A percentile compares a stretch with the other conserved stretches of the same genome.
Conservation (phyloP, 2,329 filamentous ascomycete genomes). For the Pseudogymnoascus sp. region DNA sequence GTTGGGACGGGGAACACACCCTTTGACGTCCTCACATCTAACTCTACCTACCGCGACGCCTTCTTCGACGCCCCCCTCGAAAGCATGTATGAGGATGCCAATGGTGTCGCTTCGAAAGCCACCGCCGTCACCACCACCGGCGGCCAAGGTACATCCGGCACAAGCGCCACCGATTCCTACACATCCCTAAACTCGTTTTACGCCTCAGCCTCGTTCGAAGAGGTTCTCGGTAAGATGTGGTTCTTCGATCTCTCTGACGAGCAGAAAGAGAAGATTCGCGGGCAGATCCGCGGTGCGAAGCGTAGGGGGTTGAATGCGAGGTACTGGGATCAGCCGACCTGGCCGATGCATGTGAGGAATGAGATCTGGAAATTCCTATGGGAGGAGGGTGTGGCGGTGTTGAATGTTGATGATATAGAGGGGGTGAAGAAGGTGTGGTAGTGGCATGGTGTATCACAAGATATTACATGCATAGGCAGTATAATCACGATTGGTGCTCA, state of each 20-base stretch:
- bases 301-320: slow-evolving; percentile 45
- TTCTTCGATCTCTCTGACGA: slow-evolving; percentile 35
- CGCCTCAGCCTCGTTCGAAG: slow-evolving; percentile 50
- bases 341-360: slow-evolving; percentile 47
- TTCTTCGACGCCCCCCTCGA: slow-evolving; percentile 60
- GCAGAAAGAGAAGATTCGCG: slow-evolving; percentile 38
- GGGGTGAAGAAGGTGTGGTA: neutral
- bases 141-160: slow-evolving; percentile 39
- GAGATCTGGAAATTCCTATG: slow-evolving; percentile 48
- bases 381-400: slow-evolving; percentile 49
- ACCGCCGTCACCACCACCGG: neutral
- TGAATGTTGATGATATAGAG: slow-evolving; percentile 50
- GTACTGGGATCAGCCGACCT: slow-evolving; percentile 53
- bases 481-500: too few species aligned
- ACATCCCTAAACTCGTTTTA: slow-evolving; percentile 55
- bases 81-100: slow-evolving; percentile 29
- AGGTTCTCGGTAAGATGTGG: slow-evolving; percentile 43
- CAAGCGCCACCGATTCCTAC: slow-evolving; percentile 33
- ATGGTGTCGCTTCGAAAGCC: slow-evolving; percentile 17
- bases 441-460: neutral
- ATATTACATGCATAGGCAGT: too few species aligned
- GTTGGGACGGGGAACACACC: slow-evolving; percentile 60
- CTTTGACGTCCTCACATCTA: slow-evolving; percentile 46
- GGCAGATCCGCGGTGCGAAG: slow-evolving; percentile 42
- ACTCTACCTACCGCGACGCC: slow-evolving; percentile 48